Evolutionary conservation across 495 filamentous ascomycete species (phyloP).

Genomic region (Hyphodiscus hymeniophilus): DNA sequence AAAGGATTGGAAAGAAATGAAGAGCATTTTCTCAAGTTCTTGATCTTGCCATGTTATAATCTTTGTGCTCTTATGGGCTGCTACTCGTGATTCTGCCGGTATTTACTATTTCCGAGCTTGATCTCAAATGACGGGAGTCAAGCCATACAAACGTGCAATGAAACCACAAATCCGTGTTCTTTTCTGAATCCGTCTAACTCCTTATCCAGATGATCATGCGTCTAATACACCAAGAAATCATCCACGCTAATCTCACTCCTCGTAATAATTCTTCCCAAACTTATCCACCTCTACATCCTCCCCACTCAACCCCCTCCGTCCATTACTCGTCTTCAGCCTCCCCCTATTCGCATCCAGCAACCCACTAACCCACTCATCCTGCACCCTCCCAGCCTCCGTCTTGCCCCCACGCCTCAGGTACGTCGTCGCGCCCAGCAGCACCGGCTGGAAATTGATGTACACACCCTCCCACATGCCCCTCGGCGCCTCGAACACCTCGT

Average conservation of each 20-base stretch:
- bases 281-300: conserved; percentile 3
- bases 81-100: too few relatives aligned
- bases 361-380: conserved; percentile 15
- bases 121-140: too few relatives aligned
- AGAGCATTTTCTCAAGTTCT: too few relatives aligned
- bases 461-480: conserved; percentile 12
- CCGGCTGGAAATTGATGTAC: conserved; percentile 17
- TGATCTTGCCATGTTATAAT: too few relatives aligned
- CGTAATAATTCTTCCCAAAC: conserved; percentile 14
- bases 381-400: conserved; percentile 7
- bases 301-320: conserved; percentile 5
- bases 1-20: too few relatives aligned
- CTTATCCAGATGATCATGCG: too few relatives aligned
- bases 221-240: too few relatives aligned
- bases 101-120: too few relatives aligned
- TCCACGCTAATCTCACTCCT: neutral
- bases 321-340: conserved; percentile 6
- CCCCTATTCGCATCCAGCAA: conserved; percentile 12
- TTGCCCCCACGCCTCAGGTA: conserved; percentile 12
- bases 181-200: too few relatives aligned
- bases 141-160: too few relatives aligned
- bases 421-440: conserved; percentile 6
- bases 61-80: too few relatives aligned
- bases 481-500: conserved; percentile 14
- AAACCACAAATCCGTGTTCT: too few relatives aligned